A percentile compares a stretch with the other conserved stretches of the same genome.
Evolutionary conservation across 2,329 filamentous ascomycete species (phyloP).

Genomic region (Cladosporium oxysporum): DNA sequence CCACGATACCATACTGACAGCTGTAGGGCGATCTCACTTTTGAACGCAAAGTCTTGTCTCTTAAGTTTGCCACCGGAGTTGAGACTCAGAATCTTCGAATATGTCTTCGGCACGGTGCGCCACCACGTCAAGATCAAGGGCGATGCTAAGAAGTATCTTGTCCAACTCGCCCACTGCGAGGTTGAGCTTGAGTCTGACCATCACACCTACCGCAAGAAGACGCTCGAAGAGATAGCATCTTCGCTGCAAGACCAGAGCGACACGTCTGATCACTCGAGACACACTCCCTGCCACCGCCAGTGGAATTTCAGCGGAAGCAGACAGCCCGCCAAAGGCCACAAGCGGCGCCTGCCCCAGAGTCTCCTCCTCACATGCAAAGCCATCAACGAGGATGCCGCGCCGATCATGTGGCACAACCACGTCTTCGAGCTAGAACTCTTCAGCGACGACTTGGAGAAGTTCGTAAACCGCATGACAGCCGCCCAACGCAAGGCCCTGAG

Average conservation of each 20-base stretch:
- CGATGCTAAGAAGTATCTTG: neutral
- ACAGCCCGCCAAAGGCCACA: neutral
- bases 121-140: neutral
- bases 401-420: neutral
- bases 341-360: neutral
- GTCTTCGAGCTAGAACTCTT: neutral
- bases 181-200: neutral
- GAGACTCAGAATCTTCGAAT: neutral
- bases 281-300: neutral
- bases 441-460: neutral
- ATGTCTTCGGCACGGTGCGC: neutral
- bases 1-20: neutral
- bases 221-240: neutral
- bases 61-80: neutral
- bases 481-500: neutral
- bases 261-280: neutral
- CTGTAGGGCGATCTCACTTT: neutral
- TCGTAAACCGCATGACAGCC: neutral
- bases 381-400: neutral
- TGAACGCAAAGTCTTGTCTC: neutral
- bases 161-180: neutral
- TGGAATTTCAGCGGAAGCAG: neutral
- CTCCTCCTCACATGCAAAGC: neutral
- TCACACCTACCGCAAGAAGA: neutral
- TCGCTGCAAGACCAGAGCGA: neutral